phyloP scores from a whole-genome alignment of 177 flowering plant genomes.

The Tripterygium wilfordii region DNA sequence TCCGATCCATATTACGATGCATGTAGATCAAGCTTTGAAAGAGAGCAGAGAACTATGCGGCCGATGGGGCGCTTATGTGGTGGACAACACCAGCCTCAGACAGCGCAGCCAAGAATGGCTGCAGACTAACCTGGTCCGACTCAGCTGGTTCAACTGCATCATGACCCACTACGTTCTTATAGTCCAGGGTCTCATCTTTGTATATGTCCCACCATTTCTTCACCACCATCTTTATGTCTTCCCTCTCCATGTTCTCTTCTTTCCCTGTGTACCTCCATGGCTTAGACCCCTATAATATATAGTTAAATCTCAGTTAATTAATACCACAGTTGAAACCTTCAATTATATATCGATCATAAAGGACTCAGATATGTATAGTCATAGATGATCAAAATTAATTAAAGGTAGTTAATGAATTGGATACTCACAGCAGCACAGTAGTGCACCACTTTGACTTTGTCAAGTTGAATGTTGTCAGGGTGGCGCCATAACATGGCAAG shows the following conservation, averaged over 20 bases:
- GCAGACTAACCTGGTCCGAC: neutral
- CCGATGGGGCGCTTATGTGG: conserved; percentile 32
- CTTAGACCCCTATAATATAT: conserved; percentile 50
- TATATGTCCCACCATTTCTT: conserved; percentile 58
- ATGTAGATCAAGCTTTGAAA: too few relatives aligned
- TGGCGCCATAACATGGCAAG: conserved; percentile 84
- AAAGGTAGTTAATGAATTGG: too few relatives aligned
- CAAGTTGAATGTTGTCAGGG: conserved; percentile 54
- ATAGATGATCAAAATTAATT: too few relatives aligned
- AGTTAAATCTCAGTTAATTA: too few relatives aligned
- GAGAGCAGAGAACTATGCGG: conserved; percentile 27
- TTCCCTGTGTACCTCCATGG: conserved; percentile 65
- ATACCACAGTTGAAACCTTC: too few relatives aligned
- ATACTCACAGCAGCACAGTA: conserved; percentile 63
- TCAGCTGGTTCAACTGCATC: conserved; percentile 2
- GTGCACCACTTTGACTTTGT: conserved; percentile 63
- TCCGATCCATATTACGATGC: too few relatives aligned
- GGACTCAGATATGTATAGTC: too few relatives aligned
- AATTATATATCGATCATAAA: too few relatives aligned
- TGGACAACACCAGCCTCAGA: conserved; percentile 29
- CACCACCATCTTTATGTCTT: conserved; percentile 53
- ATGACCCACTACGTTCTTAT: conserved; percentile 6
- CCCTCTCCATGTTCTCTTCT: conserved; percentile 60
- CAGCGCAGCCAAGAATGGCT: conserved; percentile 18
- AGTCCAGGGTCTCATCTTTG: conserved; percentile 41